Percentiles rank a stretch among this genome's conserved stretches.
Conservation (phyloP, 1,284 basidiomycete genomes). For the Golubevia pallescens region DNA sequence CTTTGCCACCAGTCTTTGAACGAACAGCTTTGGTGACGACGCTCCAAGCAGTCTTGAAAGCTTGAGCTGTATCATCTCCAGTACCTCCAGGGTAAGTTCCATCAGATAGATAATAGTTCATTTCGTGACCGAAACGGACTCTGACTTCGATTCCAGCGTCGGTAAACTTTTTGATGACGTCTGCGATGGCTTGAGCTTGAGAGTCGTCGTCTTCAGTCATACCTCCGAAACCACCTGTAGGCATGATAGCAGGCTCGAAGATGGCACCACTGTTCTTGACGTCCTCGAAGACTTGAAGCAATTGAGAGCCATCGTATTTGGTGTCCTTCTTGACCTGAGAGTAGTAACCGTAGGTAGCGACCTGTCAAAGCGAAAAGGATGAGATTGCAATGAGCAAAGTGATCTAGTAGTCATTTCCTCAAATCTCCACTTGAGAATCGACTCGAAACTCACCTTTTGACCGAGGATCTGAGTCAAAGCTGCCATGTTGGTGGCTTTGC, state of each 20-base stretch:
- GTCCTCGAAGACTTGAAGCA: constrained; percentile 52
- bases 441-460: too few relatives aligned
- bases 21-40: constrained; percentile 53
- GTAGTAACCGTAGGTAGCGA: constrained; percentile 61
- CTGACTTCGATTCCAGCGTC: constrained; percentile 64
- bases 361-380: too few relatives aligned
- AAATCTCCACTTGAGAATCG: too few relatives aligned
- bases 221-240: constrained; percentile 32
- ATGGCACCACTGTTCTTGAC: constrained; percentile 59
- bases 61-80: constrained; percentile 21
- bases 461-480: too few relatives aligned
- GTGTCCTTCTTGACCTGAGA: constrained; percentile 60
- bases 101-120: constrained; percentile 31
- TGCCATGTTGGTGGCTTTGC: too few relatives aligned
- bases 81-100: constrained; percentile 41
- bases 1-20: constrained; percentile 45
- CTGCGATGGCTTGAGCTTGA: constrained; percentile 55
- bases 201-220: constrained; percentile 45
- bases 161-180: constrained; percentile 65
- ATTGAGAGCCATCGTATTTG: constrained; percentile 59
- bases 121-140: constrained; percentile 63
- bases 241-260: constrained; percentile 62
- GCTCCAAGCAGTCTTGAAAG: constrained; percentile 64
- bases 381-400: too few relatives aligned
- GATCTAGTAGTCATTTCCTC: too few relatives aligned